These are phyloP conservation scores for Verticillium alfalfae DNA, from an alignment of 2,329 filamentous ascomycete species.

Conservation along the genomic window DNA sequence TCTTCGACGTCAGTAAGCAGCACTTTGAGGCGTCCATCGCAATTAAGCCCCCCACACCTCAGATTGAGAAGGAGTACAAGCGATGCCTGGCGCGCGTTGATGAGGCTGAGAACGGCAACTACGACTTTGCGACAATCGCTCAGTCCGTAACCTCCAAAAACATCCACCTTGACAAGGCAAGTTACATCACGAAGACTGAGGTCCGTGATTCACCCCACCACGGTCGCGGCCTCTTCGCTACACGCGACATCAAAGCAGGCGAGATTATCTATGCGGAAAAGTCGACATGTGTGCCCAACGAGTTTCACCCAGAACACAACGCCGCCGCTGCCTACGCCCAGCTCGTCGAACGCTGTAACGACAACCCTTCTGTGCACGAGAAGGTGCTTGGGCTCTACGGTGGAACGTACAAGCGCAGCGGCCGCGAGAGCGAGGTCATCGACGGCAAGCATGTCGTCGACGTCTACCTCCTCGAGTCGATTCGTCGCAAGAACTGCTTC, in stretches of 20 bases:
- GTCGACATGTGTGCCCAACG: conserved; percentile 31
- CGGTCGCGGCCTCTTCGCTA: conserved; percentile 37
- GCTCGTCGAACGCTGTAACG: conserved; percentile 29
- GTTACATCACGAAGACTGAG: conserved; percentile 24
- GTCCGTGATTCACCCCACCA: conserved; percentile 23
- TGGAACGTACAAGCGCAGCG: conserved; percentile 23
- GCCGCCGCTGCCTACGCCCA: conserved; percentile 36
- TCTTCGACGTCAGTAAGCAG: conserved; percentile 16
- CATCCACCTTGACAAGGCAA: conserved; percentile 17
- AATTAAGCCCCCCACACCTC: conserved; percentile 11
- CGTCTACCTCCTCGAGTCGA: conserved; percentile 30
- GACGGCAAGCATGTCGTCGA: conserved; percentile 29
- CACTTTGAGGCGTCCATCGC: conserved; percentile 18
- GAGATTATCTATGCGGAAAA: conserved; percentile 37
- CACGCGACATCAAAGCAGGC: conserved; percentile 25
- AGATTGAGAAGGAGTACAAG: conserved; percentile 13
- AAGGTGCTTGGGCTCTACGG: conserved; percentile 27
- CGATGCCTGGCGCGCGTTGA: conserved; percentile 8
- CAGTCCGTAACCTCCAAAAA: conserved; percentile 7
- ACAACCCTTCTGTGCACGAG: conserved; percentile 29
- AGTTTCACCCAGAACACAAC: conserved; percentile 31
- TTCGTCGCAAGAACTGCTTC: conserved; percentile 35
- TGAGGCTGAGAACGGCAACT: conserved; percentile 10
- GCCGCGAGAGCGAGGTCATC: conserved; percentile 22
- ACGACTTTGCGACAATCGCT: conserved; percentile 11